A percentile compares a stretch with the other conserved stretches of the same genome.
These are phyloP conservation scores for Exophiala spinifera DNA, from an alignment of 2,329 filamentous ascomycete genomes.

Conservation along the genomic window DNA sequence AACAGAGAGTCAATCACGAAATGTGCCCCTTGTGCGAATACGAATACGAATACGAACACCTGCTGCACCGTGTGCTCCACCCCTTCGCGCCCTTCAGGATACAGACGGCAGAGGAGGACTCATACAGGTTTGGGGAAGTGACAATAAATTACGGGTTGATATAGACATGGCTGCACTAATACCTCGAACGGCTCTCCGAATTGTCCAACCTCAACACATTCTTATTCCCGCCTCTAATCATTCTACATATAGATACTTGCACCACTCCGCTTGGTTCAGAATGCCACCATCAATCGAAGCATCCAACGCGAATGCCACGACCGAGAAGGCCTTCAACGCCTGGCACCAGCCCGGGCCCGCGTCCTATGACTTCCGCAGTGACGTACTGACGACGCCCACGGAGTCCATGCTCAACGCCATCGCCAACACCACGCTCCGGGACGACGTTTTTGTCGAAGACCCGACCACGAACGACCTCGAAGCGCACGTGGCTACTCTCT, in stretches of 20 bases:
- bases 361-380: constrained; percentile 37
- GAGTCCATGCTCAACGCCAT: constrained; percentile 79
- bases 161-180: not conserved
- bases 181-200: not conserved
- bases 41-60: too few relatives aligned
- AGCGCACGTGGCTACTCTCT: constrained; percentile 66
- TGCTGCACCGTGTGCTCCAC: too few relatives aligned
- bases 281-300: constrained; percentile 5
- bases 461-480: constrained; percentile 74
- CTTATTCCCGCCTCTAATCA: not conserved
- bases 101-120: too few relatives aligned
- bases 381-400: constrained; percentile 73
- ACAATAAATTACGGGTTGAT: too few relatives aligned
- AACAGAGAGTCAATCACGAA: too few relatives aligned
- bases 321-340: constrained; percentile 15
- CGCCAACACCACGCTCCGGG: constrained; percentile 67
- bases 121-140: too few relatives aligned
- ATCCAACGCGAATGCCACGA: constrained; percentile 5
- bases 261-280: not conserved
- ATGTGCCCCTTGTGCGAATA: too few relatives aligned
- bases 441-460: constrained; percentile 83
- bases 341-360: constrained; percentile 28
- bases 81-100: too few relatives aligned
- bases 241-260: not conserved
- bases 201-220: not conserved